Base-by-base conservation (phyloP, 331 rosid species). In the Rosa hybrid region DNA sequence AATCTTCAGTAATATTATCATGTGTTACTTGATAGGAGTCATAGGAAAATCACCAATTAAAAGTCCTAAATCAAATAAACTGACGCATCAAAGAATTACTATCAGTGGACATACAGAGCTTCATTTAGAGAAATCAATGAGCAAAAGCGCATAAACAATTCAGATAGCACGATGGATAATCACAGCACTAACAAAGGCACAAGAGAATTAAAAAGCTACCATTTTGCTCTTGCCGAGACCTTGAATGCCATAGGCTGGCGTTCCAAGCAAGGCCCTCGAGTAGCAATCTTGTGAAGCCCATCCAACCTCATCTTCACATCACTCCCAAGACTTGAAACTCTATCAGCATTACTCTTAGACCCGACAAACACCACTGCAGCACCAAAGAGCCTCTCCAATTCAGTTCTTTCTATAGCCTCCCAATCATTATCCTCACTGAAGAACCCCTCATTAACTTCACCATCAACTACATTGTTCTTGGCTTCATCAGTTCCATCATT, bases 371-470 rank as follows among this genome's bases (percentile, higher is more conserved):
- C 86, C 25, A 89, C 89, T 1, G 96, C 92, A 17, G 85, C 86
- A 76, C 88, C 91, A 77, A 92, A 92, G 72, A 74, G 78, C 82
- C 45, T 84, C 73, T 92, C 96, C 84, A 92, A 79, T 23, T 92
- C 92, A 17, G 90, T 92, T 74, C 92, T 92, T 70, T 92, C 92
- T 74, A 92, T 84, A 78, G 92, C 91, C 64, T 88, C 97, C 97
- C 97, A 92, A 83, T 90, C 97, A 72, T 92, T 93, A 57, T 92
- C 97, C 21, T 77, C 86, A 56, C 79, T 87, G 69, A 64, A 20
- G 67, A 77, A 54, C 3, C 41, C 83, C 77, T 59, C 84, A 70
- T 53, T 69, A 17, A 63, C 71, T 73, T 75, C 74, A 51, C 27
- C 50, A 45, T 79, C 81, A 9, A 12, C 81, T 30, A 44, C 74